Evolutionary conservation across 2,329 filamentous ascomycete species (phyloP), one percentile per base, ranked within the genome.

Genomic region (Byssothecium circinans): DNA sequence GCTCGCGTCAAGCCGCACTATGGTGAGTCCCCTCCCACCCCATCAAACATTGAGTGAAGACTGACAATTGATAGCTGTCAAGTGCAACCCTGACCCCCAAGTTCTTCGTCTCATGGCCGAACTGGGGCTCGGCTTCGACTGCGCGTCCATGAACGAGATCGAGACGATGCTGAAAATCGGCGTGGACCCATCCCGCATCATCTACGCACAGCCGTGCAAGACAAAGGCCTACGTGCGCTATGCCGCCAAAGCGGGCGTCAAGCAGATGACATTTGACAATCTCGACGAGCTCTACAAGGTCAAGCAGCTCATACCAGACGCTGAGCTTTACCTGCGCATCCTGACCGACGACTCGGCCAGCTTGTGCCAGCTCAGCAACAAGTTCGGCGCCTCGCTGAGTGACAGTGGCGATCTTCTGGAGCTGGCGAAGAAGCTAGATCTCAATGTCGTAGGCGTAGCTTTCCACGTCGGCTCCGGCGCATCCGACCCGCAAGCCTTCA

Each of bases 181-280:
- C 61, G 81, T 95, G 58, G 86, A 89, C 67, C 89, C 94, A 11
- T 83, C 85, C 58, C 91, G 92, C 72, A 95, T 99, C 79, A 96
- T 99, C 76, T 99, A 97, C 69, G 94, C 94, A 41, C 94, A 99
- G 77, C 94, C 94, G 46, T 97, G 94, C 88, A 99, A 99, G 85
- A 99, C 94, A 65, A 95, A 94, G 78, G 96, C 92, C 39, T 97
- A 96, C 73, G 81, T 99, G 54, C 90, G 91, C 68, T 95, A 91
- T 67, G 94, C 95, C 56, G 85, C 88, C 66, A 82, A 84, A 68
- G 80, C 86, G 58, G 88, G 87, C 60, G 94, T 99, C 70, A 92
- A 88, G 77, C 89, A 96, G 80, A 97, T 99, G 92, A 99, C 94
- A 2, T 97, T 99, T 69, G 94, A 99, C 81, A 99, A 99, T 64